Percentiles rank a stretch among this genome's conserved stretches.
Evolutionary conservation across 2,329 filamentous ascomycete genomes (phyloP).

Genomic region (Hypoxylon sp.): DNA sequence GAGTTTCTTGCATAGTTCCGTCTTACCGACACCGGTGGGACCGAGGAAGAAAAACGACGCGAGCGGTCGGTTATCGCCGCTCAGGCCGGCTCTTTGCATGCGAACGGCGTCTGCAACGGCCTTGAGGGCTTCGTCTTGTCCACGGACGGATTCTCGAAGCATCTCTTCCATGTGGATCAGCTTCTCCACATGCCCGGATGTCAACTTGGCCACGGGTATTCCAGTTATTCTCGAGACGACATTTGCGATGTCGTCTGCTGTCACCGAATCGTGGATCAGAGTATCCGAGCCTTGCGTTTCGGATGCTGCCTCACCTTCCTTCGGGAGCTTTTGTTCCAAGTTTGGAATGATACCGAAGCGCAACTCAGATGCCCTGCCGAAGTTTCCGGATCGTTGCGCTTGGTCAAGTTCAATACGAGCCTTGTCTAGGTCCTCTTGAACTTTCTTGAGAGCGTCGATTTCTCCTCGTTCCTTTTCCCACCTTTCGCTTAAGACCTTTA

Average conservation of each 20-base stretch:
- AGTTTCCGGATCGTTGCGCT: slow-evolving; percentile 87
- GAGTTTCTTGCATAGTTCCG: slow-evolving; percentile 95
- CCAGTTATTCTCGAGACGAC: slow-evolving; percentile 93
- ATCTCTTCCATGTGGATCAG: slow-evolving; percentile 95
- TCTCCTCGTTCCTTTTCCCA: slow-evolving; percentile 92
- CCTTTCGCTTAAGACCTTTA: slow-evolving; percentile 75
- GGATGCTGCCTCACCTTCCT: slow-evolving; percentile 65
- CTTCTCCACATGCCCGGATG: slow-evolving; percentile 92
- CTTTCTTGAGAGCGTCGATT: slow-evolving; percentile 85
- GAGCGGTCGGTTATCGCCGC: slow-evolving; percentile 87
- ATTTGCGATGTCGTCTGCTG: slow-evolving; percentile 88
- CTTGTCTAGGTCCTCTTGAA: slow-evolving; percentile 87
- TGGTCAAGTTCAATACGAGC: slow-evolving; percentile 86
- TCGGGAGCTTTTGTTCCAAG: slow-evolving; percentile 80
- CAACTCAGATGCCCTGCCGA: slow-evolving; percentile 88
- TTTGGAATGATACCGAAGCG: slow-evolving; percentile 86
- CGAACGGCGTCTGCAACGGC: slow-evolving; percentile 93
- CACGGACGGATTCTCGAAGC: slow-evolving; percentile 82
- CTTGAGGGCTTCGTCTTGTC: slow-evolving; percentile 91
- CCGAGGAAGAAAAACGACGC: slow-evolving; percentile 98
- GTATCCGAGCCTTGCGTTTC: slow-evolving; percentile 55
- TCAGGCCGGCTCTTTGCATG: slow-evolving; percentile 90
- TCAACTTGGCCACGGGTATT: slow-evolving; percentile 91
- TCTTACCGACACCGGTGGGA: slow-evolving; percentile 96
- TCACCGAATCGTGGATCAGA: slow-evolving; percentile 93